phyloP scores from a whole-genome alignment of 768 basidiomycete species.

The Cystobasidium ongulense region DNA sequence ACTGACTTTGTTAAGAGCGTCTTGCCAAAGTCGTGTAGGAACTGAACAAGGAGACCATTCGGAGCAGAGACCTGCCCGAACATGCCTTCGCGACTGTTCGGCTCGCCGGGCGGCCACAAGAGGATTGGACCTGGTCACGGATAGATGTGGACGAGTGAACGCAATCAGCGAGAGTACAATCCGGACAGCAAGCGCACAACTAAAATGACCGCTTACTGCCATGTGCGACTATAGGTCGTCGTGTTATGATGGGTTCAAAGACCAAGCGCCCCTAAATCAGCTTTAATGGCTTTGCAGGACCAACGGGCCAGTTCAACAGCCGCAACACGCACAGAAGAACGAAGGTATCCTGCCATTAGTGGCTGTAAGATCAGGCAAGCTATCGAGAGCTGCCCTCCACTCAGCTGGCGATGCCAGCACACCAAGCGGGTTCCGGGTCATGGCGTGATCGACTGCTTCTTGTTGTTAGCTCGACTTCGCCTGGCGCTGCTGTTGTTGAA shows the following conservation, averaged over 20 bases:
- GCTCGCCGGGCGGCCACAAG: conserved; percentile 45
- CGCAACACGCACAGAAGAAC: conserved; percentile 70
- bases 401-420: conserved; percentile 27
- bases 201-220: conserved; percentile 31
- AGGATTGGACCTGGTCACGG: conserved; percentile 47
- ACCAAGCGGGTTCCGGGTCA: conserved; percentile 20
- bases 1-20: conserved; percentile 4
- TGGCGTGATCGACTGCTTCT: background rate
- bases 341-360: conserved; percentile 52
- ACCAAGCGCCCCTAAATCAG: background rate
- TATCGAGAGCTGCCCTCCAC: conserved; percentile 36
- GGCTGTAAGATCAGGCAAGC: conserved; percentile 34
- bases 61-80: conserved; percentile 47
- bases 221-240: conserved; percentile 33
- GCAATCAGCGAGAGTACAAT: background rate
- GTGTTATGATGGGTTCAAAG: background rate
- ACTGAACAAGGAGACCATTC: conserved; percentile 54
- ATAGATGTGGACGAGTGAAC: background rate
- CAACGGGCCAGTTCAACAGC: conserved; percentile 36
- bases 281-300: background rate
- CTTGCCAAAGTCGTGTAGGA: conserved; percentile 58
- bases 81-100: conserved; percentile 32
- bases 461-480: background rate
- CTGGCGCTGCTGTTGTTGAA: too few species aligned
- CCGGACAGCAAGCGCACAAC: background rate